Evolutionary conservation across 2,329 filamentous ascomycete genomes (phyloP).

Genomic region (Fusarium palustre): DNA sequence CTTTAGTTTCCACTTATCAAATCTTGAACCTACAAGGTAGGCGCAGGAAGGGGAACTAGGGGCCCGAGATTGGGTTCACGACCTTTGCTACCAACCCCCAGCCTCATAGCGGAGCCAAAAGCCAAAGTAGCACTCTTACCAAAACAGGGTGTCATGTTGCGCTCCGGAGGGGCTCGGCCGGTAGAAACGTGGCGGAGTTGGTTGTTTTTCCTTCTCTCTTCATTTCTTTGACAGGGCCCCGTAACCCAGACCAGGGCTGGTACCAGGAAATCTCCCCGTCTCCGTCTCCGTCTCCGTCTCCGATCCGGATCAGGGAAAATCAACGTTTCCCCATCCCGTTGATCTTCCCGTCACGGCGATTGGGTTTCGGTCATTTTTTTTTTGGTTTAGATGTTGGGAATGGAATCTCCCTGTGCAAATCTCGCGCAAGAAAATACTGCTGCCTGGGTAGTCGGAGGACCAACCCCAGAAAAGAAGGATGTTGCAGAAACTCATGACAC

Average conservation of each 20-base stretch:
- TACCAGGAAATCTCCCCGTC: slow-evolving; percentile 20
- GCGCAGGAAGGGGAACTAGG: not conserved
- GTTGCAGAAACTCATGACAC: slow-evolving; percentile 18
- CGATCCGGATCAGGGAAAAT: slow-evolving; percentile 1
- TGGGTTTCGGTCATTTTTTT: not conserved
- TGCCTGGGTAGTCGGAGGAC: slow-evolving; percentile 21
- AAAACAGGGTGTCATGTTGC: slow-evolving; percentile 31
- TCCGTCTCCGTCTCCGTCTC: slow-evolving; percentile 19
- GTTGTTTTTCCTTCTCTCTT: not conserved
- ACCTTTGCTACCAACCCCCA: slow-evolving; percentile 8
- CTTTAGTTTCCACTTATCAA: not conserved
- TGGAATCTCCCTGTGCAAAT: slow-evolving; percentile 13
- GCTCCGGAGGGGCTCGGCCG: slow-evolving; percentile 31
- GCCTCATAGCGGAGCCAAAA: slow-evolving; percentile 16
- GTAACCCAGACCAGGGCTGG: not conserved
- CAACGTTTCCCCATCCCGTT: slow-evolving; percentile 22
- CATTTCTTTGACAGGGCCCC: not conserved
- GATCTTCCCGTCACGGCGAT: not conserved
- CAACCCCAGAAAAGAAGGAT: slow-evolving; percentile 36
- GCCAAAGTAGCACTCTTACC: slow-evolving; percentile 17
- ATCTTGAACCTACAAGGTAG: not conserved
- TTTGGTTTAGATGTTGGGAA: slow-evolving; percentile 10
- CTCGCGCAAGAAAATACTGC: slow-evolving; percentile 26
- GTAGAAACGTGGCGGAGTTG: slow-evolving; percentile 44
- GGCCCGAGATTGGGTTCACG: slow-evolving; percentile 2